Evolutionary conservation across 1,284 basidiomycete genomes (phyloP).

Genomic region (Limonomyces culmigenus): DNA sequence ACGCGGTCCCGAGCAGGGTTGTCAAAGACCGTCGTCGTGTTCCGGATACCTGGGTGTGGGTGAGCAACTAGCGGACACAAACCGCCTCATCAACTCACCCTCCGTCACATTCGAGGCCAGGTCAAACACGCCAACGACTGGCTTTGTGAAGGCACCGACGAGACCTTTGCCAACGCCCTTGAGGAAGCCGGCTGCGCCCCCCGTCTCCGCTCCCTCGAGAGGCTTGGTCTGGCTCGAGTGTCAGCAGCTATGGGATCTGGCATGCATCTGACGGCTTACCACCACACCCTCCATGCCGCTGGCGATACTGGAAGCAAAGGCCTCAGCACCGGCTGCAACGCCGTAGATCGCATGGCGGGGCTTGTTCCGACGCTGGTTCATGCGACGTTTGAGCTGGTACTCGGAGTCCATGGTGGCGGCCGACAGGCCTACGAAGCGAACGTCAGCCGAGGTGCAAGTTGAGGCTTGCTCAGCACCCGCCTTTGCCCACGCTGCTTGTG

Average conservation of each 20-base stretch:
- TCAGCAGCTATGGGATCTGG: background rate
- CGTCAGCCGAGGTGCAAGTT: constrained; percentile 1
- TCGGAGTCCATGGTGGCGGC: constrained; percentile 95
- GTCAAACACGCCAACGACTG: constrained; percentile 93
- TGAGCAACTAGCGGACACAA: background rate
- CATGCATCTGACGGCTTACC: too few relatives aligned
- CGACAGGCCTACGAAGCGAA: constrained; percentile 50
- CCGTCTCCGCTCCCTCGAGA: constrained; percentile 90
- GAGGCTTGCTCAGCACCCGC: constrained; percentile 18
- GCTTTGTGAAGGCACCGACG: constrained; percentile 91
- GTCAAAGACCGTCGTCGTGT: constrained; percentile 97
- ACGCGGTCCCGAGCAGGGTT: constrained; percentile 81
- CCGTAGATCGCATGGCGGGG: constrained; percentile 95
- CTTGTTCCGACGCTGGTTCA: constrained; percentile 85
- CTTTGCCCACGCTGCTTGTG: constrained; percentile 94
- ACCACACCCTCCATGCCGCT: constrained; percentile 94
- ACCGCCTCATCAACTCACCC: constrained; percentile 25
- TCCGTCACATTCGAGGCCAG: constrained; percentile 93
- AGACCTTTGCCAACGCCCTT: constrained; percentile 96
- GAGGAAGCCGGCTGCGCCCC: constrained; percentile 92
- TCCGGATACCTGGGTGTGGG: constrained; percentile 58
- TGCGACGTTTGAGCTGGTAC: constrained; percentile 79
- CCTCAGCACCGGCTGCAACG: constrained; percentile 86
- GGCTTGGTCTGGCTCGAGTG: constrained; percentile 61
- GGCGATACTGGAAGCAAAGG: constrained; percentile 85